Evolutionary conservation across 2,329 filamentous ascomycete species (phyloP), one percentile per base, ranked within the genome.

Genomic region (Hymenotorrendiella dingleyae): DNA sequence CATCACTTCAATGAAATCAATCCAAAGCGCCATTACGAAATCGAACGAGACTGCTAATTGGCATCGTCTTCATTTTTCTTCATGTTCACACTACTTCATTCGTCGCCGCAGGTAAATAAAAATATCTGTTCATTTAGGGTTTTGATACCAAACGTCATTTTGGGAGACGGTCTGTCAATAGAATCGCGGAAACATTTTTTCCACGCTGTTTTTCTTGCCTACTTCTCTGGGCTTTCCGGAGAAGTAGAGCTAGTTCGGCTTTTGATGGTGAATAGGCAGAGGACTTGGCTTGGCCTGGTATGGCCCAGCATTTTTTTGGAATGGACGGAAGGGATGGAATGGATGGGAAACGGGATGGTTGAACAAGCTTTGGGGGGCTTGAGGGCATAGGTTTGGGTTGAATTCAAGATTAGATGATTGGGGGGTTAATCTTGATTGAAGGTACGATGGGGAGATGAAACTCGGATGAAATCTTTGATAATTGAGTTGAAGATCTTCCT

Each of bases 71-170:
- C 6, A 26, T 23, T 27, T 33, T 11, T 36, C 20, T 44, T 44
- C 36, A 38, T 36, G 23, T 44, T 38, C 36, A 35, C 29, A 40
- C 21, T 35, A 22, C 19, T 34, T 34, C 7, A 11, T 29, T 12
- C 17, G 22, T 34, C 8, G 9, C 30, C 11, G 17, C 30, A 17
- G 30, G 9, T 6, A 34, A 20, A 21, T 20, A 34, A 11, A 34
- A 17, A 9, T 34, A 11, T 34, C 10, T 34, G 14, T 34, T 11
- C 9, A 12, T 11, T 21, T 19, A 17, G 19, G 5, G 11, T 6
- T 34, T 34, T 34, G 11, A 12, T 34, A 11, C 9, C 30, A 33
- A 10, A 6, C 19, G 30, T 10, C 17, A 4, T 33, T 34, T 29
- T 29, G 16, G 12, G 19, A 34, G 19, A 34, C 30, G 14, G 20